Evolutionary conservation across 495 filamentous ascomycete species (phyloP).

Genomic region (Penicillium maclennaniae): DNA sequence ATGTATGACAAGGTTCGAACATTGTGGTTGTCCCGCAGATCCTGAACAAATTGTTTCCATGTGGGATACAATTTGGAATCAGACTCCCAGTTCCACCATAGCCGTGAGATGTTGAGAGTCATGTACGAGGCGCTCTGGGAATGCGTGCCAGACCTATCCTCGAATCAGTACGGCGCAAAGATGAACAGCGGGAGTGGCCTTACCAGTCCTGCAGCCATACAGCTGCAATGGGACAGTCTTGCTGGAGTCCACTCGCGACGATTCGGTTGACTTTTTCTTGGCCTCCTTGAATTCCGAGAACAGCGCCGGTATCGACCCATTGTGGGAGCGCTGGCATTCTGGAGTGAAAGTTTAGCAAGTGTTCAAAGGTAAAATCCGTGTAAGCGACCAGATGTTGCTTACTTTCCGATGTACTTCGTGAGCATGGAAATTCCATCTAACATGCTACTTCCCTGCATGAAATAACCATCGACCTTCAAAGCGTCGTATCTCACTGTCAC

Average conservation of each 20-base stretch:
- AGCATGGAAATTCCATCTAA: conserved; percentile 22
- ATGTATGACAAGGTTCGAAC: conserved; percentile 28
- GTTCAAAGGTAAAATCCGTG: no score
- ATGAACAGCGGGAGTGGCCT: background rate
- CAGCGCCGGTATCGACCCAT: conserved; percentile 21
- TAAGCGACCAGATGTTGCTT: no score
- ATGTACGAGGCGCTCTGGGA: conserved; percentile 21
- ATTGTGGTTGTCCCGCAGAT: conserved; percentile 21
- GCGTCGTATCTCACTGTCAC: conserved; percentile 23
- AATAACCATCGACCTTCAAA: conserved; percentile 13
- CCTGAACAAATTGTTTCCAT: conserved; percentile 24
- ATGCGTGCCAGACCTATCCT: conserved; percentile 19
- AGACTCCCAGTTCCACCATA: conserved; percentile 32
- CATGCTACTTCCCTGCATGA: conserved; percentile 22
- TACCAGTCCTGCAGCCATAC: conserved; percentile 27
- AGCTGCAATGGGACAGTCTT: conserved; percentile 18
- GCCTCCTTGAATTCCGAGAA: conserved; percentile 24
- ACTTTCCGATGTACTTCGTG: conserved; percentile 19
- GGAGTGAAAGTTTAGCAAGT: no score
- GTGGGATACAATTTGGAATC: conserved; percentile 23
- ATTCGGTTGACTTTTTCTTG: conserved; percentile 22
- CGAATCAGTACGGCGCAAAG: background rate
- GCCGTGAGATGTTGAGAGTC: conserved; percentile 22
- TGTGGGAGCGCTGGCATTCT: conserved; percentile 19
- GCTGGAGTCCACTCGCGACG: conserved; percentile 14